Evolutionary conservation across 2,329 filamentous ascomycete species (phyloP).

Genomic region (Arthroderma uncinatum): DNA sequence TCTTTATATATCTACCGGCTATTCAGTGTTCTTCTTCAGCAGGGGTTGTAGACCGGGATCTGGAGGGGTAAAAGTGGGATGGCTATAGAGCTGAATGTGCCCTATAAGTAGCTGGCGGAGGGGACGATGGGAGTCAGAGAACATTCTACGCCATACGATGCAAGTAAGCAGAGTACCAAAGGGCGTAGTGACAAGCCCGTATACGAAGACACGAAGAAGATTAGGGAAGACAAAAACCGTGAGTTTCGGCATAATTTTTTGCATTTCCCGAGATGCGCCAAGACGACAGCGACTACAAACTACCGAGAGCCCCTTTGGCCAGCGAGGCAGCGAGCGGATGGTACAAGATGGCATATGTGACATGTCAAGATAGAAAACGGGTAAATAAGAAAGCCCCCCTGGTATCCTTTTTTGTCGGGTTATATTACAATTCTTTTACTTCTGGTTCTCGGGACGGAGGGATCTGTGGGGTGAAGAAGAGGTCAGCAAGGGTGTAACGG

Average conservation of each 20-base stretch:
- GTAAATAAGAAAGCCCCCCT: background rate
- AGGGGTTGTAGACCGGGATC: too few relatives aligned
- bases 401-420: background rate
- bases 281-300: background rate
- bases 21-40: too few relatives aligned
- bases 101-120: too few relatives aligned
- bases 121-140: too few relatives aligned
- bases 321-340: background rate
- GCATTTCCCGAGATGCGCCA: background rate
- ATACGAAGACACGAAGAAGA: too few relatives aligned
- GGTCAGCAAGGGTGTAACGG: background rate
- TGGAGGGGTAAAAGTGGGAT: too few relatives aligned
- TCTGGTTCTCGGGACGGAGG: conserved; percentile 79
- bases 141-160: too few relatives aligned
- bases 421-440: conserved; percentile 39
- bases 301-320: background rate
- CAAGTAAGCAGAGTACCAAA: too few relatives aligned
- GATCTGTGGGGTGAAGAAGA: conserved; percentile 36
- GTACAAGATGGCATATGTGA: background rate
- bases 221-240: too few relatives aligned
- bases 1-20: background rate
- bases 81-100: too few relatives aligned
- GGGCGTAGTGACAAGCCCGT: too few relatives aligned
- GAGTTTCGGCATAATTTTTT: background rate
- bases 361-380: background rate